Evolutionary conservation across 129 eudicot species (phyloP).

Genomic region (Flaveria trinervia): DNA sequence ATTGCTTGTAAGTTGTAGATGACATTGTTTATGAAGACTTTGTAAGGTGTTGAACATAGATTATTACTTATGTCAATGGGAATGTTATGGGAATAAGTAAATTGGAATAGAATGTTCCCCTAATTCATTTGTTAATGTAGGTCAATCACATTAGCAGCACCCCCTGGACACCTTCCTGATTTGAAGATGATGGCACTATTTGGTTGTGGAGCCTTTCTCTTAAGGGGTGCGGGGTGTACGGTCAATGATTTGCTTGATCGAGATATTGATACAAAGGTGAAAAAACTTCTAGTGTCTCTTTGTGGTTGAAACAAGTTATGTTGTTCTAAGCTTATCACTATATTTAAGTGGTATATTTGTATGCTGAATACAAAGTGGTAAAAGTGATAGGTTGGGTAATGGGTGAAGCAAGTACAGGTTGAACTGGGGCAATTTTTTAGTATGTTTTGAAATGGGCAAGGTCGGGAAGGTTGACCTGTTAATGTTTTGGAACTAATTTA

Average conservation of each 20-base stretch:
- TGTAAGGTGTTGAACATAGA: background rate
- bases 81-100: too few relatives aligned
- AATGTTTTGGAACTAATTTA: background rate
- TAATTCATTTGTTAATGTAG: slow-evolving; percentile 41
- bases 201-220: slow-evolving; percentile 91
- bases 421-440: background rate
- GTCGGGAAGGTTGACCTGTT: background rate
- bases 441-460: background rate
- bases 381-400: background rate
- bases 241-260: slow-evolving; percentile 90
- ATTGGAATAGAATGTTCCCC: background rate
- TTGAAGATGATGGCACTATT: slow-evolving; percentile 79
- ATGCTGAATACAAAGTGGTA: background rate
- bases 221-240: slow-evolving; percentile 98
- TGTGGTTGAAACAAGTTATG: slow-evolving; percentile 13
- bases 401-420: background rate
- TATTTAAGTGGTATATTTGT: background rate
- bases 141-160: slow-evolving; percentile 90
- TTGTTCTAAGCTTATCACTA: background rate
- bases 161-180: slow-evolving; percentile 85
- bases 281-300: background rate
- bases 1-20: background rate
- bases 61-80: background rate
- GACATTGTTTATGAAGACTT: background rate
- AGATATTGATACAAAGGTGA: slow-evolving; percentile 91